These are phyloP conservation scores for Neoboletus magnificus DNA, from an alignment of 768 basidiomycete species.

Conservation along the genomic window DNA sequence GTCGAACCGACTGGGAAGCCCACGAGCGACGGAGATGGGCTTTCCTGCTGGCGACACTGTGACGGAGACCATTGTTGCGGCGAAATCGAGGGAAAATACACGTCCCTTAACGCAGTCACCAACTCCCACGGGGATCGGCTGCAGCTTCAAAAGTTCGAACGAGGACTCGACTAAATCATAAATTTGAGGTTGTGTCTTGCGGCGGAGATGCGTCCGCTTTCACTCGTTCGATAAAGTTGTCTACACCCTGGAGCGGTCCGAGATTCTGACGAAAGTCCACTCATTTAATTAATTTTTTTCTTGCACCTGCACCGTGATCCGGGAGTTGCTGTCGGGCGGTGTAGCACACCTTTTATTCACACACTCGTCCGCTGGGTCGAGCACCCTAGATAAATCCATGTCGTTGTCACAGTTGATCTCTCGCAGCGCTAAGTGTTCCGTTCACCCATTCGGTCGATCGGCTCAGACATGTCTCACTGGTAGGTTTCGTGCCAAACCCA, in stretches of 20 bases:
- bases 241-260: too few relatives aligned
- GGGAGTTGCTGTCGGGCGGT: too few relatives aligned
- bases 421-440: background rate
- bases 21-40: constrained; percentile 44
- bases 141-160: too few relatives aligned
- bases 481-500: background rate
- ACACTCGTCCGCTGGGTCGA: background rate
- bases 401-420: constrained; percentile 4
- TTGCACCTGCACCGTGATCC: too few relatives aligned
- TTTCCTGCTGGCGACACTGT: constrained; percentile 51
- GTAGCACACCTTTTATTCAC: background rate
- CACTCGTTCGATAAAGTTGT: too few relatives aligned
- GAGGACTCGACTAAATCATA: too few relatives aligned
- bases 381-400: constrained; percentile 8
- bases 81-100: background rate
- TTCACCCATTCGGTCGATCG: background rate
- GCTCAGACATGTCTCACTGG: constrained; percentile 4
- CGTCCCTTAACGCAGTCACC: too few relatives aligned
- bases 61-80: constrained; percentile 46
- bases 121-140: too few relatives aligned
- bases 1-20: constrained; percentile 50
- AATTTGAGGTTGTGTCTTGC: too few relatives aligned
- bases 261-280: too few relatives aligned
- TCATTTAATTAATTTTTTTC: too few relatives aligned
- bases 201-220: too few relatives aligned